These are phyloP conservation scores for Irpex rosettiformis DNA, from an alignment of 1,284 basidiomycete species.

Conservation along the genomic window DNA sequence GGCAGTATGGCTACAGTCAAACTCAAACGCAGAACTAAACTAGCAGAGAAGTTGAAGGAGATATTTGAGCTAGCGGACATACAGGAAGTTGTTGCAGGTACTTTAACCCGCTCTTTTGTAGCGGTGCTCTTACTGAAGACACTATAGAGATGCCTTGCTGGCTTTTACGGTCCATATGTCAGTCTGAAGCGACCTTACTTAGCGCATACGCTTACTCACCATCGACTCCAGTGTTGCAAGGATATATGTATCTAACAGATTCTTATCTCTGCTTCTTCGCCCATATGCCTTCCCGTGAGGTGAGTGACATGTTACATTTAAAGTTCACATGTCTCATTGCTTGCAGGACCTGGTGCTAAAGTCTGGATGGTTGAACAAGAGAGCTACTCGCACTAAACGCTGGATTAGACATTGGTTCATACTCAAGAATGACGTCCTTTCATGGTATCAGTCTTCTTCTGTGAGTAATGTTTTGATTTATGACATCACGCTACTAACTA, in stretches of 20 bases:
- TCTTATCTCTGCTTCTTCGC: conserved; percentile 96
- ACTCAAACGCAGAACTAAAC: conserved; percentile 61
- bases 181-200: conserved; percentile 29
- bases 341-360: conserved; percentile 81
- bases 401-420: conserved; percentile 95
- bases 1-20: conserved; percentile 71
- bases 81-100: conserved; percentile 80
- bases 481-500: conserved; percentile 11
- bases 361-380: conserved; percentile 82
- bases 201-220: conserved; percentile 12
- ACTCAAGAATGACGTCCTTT: conserved; percentile 88
- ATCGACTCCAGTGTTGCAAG: conserved; percentile 73
- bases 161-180: conserved; percentile 81
- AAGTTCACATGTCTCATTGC: conserved; percentile 11
- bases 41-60: conserved; percentile 83
- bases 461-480: conserved; percentile 39
- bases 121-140: conserved; percentile 13
- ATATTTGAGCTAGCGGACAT: conserved; percentile 80
- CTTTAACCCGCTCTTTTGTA: conserved; percentile 21
- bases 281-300: conserved; percentile 87
- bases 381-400: conserved; percentile 80
- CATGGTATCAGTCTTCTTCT: conserved; percentile 93
- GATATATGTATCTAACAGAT: conserved; percentile 94
- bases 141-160: conserved; percentile 82
- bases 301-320: conserved; percentile 29